phyloP scores from a whole-genome alignment of 1,139 yeast genomes.

The Diutina sp. region DNA sequence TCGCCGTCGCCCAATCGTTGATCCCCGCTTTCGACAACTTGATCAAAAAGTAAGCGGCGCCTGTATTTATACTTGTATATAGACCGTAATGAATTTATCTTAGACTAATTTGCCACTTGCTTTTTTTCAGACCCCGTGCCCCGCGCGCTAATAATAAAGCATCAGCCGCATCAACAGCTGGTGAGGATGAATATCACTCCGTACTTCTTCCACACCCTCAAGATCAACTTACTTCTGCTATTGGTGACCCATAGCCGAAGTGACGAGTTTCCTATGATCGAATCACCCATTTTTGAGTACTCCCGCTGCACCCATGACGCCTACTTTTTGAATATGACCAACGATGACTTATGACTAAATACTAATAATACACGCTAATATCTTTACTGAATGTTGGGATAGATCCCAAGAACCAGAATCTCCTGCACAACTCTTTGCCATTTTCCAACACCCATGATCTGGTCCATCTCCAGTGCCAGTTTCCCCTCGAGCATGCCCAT shows the following conservation, averaged over 20 bases:
- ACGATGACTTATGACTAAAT: background rate
- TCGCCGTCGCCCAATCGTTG: constrained; percentile 91
- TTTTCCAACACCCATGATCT: constrained; percentile 18
- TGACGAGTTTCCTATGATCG: background rate
- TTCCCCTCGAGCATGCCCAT: constrained; percentile 34
- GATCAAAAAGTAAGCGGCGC: constrained; percentile 15
- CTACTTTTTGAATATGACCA: background rate
- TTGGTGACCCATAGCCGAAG: constrained; percentile 11
- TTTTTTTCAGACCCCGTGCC: background rate
- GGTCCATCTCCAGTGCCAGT: constrained; percentile 21
- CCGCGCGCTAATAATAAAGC: background rate
- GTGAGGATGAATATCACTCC: background rate
- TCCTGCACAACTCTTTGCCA: constrained; percentile 12
- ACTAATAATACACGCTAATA: background rate
- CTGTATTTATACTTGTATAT: constrained; percentile 4
- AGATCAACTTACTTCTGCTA: constrained; percentile 24
- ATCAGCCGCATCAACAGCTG: background rate
- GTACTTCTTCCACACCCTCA: constrained; percentile 20
- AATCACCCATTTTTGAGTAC: background rate
- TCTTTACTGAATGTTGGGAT: background rate
- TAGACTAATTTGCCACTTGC: background rate
- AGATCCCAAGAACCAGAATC: background rate
- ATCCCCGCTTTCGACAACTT: constrained; percentile 88
- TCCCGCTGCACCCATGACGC: background rate
- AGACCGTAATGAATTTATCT: constrained; percentile 4